Base-by-base conservation (phyloP, 495 filamentous ascomycete species). In the Penicillium waksmanii region DNA sequence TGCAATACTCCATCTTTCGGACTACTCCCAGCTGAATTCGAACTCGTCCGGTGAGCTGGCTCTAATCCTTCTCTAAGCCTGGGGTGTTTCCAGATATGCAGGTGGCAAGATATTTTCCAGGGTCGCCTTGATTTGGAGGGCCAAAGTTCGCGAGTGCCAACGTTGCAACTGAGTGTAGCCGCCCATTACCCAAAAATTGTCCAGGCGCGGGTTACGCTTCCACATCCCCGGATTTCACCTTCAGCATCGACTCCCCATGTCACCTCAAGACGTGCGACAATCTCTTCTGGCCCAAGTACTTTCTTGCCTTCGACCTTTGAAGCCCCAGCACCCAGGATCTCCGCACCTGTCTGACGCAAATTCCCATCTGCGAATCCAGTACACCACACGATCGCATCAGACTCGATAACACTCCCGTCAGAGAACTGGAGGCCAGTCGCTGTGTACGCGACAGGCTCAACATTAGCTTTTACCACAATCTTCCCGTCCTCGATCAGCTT, bases 361-460 rank as follows among this genome's bases (percentile, higher is more conserved):
- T 75, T 58, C 5, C 4, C 31, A 25, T 66, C 65, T 5, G 67
- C 60, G 51, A 74, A 79, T 3, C 75, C 75, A 7, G 76, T 79
- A 27, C 69, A 71, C 60, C 77, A 73, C 1, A 79, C 57, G n/a
- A 79, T 60, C 5, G 73, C 57, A 55, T 77, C 76, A 10, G 76
- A 66, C 5, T 68, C 55, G 1, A 75, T 12, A n/a, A 64, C 53
- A n/a, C 57, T 66, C 0, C 73, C 74, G 50, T 79, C 72, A 10
- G 65, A 69, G 52, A 77, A 72, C 2, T 40, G 23, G 1, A 79
- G 60, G 0, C 76, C 76, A 1, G 67, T 66, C n/a, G 55, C 36
- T 5, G 70, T 76, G 25, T 72, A 70, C 3, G 43, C 56, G 10
- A 65, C 55, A n/a, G 71, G 69, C 12, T 71, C 60, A 9, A 68